Evolutionary conservation across 2,329 filamentous ascomycete species (phyloP).

Genomic region (Chaetomium strumarium): DNA sequence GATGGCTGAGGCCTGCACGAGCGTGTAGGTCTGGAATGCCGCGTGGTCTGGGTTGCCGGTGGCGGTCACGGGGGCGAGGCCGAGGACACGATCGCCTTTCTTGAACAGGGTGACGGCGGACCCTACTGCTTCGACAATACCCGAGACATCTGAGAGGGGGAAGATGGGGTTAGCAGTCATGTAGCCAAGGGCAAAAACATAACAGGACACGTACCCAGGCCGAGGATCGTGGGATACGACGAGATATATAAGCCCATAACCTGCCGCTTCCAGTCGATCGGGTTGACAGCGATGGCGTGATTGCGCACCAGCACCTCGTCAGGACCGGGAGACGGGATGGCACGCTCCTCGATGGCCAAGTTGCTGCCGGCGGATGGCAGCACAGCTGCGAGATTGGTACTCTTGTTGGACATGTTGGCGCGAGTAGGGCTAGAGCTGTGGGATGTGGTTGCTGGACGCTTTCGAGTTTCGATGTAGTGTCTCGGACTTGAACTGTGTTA

Average conservation of each 20-base stretch:
- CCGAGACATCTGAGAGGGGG: constrained; percentile 26
- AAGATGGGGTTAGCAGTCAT: too few relatives aligned
- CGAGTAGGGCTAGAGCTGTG: too few relatives aligned
- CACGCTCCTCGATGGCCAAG: constrained; percentile 1
- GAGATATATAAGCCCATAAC: constrained; percentile 24
- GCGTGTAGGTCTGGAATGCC: constrained; percentile 8
- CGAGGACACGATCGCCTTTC: constrained; percentile 5
- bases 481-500: too few relatives aligned
- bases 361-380: background rate
- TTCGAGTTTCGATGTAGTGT: too few relatives aligned
- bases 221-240: constrained; percentile 30
- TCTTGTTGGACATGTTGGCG: background rate
- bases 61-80: background rate
- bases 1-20: background rate
- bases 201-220: constrained; percentile 2
- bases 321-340: constrained; percentile 19
- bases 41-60: constrained; percentile 3
- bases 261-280: constrained; percentile 31
- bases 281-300: constrained; percentile 31
- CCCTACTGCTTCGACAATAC: constrained; percentile 29
- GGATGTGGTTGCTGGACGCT: too few relatives aligned
- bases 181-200: too few relatives aligned
- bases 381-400: constrained; percentile 4
- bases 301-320: constrained; percentile 29
- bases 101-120: constrained; percentile 19